Percentiles rank a stretch among this genome's conserved stretches.
These are phyloP conservation scores for Arthrobotrys sinensis DNA, from an alignment of 2,329 filamentous ascomycete species.

Conservation along the genomic window DNA sequence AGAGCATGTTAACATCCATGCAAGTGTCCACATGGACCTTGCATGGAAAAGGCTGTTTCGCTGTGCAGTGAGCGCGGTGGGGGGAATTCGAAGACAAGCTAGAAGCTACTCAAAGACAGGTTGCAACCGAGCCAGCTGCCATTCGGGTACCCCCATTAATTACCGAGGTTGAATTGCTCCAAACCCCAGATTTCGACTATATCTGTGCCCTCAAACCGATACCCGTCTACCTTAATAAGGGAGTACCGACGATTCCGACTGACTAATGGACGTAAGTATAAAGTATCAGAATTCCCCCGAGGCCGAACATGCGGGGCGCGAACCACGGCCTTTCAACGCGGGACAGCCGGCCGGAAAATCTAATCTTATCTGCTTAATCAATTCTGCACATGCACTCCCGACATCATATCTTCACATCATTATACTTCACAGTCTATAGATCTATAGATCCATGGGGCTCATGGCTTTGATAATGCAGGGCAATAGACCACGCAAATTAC, in stretches of 20 bases:
- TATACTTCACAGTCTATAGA: too few relatives aligned
- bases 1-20: background rate
- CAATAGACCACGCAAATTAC: too few relatives aligned
- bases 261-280: background rate
- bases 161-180: conserved; percentile 54
- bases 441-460: too few relatives aligned
- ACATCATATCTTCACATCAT: too few relatives aligned
- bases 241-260: background rate
- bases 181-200: conserved; percentile 25
- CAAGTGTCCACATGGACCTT: conserved; percentile 39
- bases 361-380: background rate
- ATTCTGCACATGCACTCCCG: background rate
- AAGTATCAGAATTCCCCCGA: conserved; percentile 10
- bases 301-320: conserved; percentile 31
- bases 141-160: conserved; percentile 40
- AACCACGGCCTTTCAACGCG: conserved; percentile 1
- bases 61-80: too few relatives aligned
- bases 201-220: background rate
- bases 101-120: too few relatives aligned
- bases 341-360: conserved; percentile 17
- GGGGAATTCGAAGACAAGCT: background rate
- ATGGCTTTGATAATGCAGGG: too few relatives aligned
- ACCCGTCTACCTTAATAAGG: too few relatives aligned
- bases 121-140: conserved; percentile 29
- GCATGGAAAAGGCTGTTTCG: conserved; percentile 9